A percentile compares a stretch with the other conserved stretches of the same genome.
These are phyloP conservation scores for Alternaria rosae DNA, from an alignment of 2,329 filamentous ascomycete genomes.

Conservation along the genomic window DNA sequence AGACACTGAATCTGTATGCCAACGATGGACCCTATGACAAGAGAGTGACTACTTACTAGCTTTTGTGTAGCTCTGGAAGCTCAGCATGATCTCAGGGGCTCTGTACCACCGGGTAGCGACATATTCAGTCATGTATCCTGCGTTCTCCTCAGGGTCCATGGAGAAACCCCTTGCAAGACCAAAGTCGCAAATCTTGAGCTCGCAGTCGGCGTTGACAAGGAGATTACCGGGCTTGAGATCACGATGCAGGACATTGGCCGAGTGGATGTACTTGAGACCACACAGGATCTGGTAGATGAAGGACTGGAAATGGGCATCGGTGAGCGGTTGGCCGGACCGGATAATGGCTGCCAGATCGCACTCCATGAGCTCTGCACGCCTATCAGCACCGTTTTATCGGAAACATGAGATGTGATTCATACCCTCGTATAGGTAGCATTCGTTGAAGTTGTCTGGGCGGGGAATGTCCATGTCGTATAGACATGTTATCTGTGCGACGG, in stretches of 20 bases:
- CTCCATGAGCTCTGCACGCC: slow-evolving; percentile 87
- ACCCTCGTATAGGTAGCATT: slow-evolving; percentile 99
- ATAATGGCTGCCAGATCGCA: slow-evolving; percentile 98
- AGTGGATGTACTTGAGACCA: slow-evolving; percentile 98
- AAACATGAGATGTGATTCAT: slow-evolving; percentile 7
- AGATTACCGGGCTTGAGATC: slow-evolving; percentile 97
- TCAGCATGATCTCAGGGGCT: slow-evolving; percentile 98
- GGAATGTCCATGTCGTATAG: slow-evolving; percentile 99
- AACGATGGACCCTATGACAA: background rate
- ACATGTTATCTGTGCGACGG: slow-evolving; percentile 81
- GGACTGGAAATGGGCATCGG: slow-evolving; percentile 98
- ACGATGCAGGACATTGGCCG: slow-evolving; percentile 94
- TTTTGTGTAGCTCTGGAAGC: slow-evolving; percentile 99
- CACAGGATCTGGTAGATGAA: slow-evolving; percentile 99
- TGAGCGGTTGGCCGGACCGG: slow-evolving; percentile 93
- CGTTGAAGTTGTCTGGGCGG: slow-evolving; percentile 96
- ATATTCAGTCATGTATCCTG: slow-evolving; percentile 99
- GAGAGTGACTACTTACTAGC: slow-evolving; percentile 65
- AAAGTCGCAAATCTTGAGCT: slow-evolving; percentile 99
- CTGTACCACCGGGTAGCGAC: slow-evolving; percentile 99
- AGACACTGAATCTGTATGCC: slow-evolving; percentile 9
- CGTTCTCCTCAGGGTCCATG: slow-evolving; percentile 96
- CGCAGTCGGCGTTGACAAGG: slow-evolving; percentile 97
- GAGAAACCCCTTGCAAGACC: slow-evolving; percentile 96
- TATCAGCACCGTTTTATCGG: slow-evolving; percentile 28